phyloP scores from a whole-genome alignment of 106 monocot genomes.

The Dendrobium nobile region DNA sequence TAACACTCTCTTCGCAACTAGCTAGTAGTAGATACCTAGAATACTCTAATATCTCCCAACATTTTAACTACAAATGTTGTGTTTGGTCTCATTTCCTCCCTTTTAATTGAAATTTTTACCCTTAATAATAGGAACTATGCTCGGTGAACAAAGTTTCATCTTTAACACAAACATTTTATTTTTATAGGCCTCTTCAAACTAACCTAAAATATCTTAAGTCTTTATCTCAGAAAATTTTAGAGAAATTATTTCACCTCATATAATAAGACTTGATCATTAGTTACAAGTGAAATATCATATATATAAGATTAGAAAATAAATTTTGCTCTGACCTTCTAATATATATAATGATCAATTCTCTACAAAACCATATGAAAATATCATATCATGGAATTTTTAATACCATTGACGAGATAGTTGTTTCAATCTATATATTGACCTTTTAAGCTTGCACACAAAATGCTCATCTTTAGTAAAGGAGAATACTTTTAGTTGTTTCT shows the following conservation, averaged over 20 bases:
- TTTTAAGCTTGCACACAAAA: neutral
- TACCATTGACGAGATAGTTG: conserved; percentile 6
- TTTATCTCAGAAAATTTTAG: neutral
- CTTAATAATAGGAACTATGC: neutral
- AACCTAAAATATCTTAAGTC: neutral
- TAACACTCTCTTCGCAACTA: no score
- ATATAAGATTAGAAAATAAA: neutral
- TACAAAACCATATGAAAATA: no score
- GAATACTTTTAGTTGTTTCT: conserved; percentile 2
- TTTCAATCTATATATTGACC: conserved; percentile 7
- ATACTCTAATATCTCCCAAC: no score
- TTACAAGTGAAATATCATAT: neutral
- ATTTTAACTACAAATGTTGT: neutral
- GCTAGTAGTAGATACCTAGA: no score
- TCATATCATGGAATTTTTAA: no score
- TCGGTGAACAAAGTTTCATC: neutral
- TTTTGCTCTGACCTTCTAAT: neutral
- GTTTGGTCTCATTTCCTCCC: neutral
- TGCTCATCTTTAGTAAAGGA: neutral
- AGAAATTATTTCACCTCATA: neutral
- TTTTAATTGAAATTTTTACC: neutral
- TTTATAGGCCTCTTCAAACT: neutral
- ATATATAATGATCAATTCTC: neutral
- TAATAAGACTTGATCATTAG: no score
- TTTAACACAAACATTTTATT: neutral